Conservation (phyloP, 2,329 filamentous ascomycete genomes). For the Verticillium longisporum region DNA sequence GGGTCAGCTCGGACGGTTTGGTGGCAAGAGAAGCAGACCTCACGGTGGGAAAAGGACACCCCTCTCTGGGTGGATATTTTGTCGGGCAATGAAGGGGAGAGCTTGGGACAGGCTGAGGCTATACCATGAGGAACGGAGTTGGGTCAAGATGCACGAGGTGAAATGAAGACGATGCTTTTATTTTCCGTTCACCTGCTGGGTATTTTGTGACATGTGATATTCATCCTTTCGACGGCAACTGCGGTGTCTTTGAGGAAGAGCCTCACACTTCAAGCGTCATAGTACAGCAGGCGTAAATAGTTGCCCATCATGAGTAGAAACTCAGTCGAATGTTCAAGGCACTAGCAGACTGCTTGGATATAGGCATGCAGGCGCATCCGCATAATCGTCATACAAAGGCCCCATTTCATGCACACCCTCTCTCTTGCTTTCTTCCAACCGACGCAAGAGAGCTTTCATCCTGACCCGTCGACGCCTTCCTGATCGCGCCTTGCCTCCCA, state of each 20-base stretch:
- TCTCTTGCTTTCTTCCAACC: background rate
- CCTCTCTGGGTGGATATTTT: background rate
- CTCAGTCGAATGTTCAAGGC: background rate
- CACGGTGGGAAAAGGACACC: background rate
- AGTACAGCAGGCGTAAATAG: no score
- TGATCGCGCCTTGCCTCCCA: background rate
- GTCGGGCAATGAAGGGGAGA: background rate
- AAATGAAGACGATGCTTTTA: background rate
- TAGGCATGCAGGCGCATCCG: background rate
- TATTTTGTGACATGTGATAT: background rate
- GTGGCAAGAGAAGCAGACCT: background rate
- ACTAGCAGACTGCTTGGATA: background rate
- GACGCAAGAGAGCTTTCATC: background rate
- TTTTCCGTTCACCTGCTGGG: background rate
- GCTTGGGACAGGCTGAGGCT: background rate
- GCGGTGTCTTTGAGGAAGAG: no score
- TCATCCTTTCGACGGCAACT: no score
- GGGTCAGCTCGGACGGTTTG: background rate
- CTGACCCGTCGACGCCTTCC: background rate
- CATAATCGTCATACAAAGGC: background rate
- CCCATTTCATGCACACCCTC: background rate
- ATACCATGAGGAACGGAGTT: background rate
- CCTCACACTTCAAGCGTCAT: no score
- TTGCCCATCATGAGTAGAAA: no score
- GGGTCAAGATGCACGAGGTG: background rate